phyloP scores from a whole-genome alignment of 441 rosid species.

The Jatropha multifida region DNA sequence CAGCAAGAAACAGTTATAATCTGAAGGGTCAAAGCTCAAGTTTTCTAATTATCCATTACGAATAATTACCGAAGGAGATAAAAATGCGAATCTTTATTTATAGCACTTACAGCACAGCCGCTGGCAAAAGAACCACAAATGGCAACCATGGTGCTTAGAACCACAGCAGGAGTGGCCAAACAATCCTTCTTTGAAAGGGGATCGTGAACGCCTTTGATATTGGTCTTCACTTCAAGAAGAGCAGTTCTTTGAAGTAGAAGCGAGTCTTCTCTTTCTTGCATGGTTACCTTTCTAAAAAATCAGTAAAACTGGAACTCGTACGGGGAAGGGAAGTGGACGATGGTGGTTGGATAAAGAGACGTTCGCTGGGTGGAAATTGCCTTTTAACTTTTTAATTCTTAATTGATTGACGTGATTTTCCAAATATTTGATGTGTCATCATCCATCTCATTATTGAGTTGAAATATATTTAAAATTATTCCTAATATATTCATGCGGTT shows the following conservation, averaged over 20 bases:
- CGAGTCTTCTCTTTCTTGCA: not conserved
- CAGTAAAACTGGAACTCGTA: no score
- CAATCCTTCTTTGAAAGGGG: not conserved
- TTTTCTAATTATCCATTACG: not conserved
- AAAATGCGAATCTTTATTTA: not conserved
- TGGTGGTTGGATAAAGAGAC: no score
- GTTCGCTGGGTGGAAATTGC: no score
- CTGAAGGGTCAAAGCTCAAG: not conserved
- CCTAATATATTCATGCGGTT: no score
- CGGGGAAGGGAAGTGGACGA: no score
- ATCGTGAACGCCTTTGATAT: not conserved
- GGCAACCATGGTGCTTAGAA: conserved; percentile 26
- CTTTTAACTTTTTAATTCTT: no score
- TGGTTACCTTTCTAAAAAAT: not conserved
- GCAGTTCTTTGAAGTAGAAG: conserved; percentile 4
- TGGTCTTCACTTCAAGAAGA: no score
- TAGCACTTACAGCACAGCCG: conserved; percentile 44
- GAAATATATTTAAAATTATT: no score
- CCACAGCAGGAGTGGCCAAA: conserved; percentile 16
- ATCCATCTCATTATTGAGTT: no score
- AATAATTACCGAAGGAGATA: not conserved
- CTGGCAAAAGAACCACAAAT: conserved; percentile 42
- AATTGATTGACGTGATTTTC: no score
- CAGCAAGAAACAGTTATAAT: not conserved
- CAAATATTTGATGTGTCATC: no score